Evolutionary conservation across 177 flowering plant species (phyloP).

Genomic region (Tripterygium wilfordii): DNA sequence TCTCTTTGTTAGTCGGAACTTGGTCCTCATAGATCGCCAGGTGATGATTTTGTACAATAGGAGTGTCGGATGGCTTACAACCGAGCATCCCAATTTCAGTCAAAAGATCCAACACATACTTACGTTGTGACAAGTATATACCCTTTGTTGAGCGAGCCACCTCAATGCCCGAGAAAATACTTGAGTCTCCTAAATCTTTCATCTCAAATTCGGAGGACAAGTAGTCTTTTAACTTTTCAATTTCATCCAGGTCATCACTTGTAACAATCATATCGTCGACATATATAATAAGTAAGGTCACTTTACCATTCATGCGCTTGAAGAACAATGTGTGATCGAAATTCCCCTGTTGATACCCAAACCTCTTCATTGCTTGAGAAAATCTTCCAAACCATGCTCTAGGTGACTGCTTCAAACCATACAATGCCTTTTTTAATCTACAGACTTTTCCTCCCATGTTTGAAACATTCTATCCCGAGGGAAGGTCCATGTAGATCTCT

Average conservation of each 20-base stretch:
- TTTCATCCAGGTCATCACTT: not conserved
- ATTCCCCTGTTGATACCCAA: not conserved
- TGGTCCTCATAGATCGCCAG: not conserved
- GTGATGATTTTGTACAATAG: not conserved
- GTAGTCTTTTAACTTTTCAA: not conserved
- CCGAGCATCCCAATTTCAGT: not conserved
- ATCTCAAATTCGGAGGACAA: not conserved
- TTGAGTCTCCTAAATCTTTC: not conserved
- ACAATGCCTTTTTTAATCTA: not conserved
- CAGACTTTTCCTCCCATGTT: not conserved
- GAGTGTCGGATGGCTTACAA: not conserved
- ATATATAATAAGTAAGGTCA: not conserved
- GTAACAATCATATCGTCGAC: not conserved
- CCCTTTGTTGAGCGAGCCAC: not conserved
- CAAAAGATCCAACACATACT: not conserved
- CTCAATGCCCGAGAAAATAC: not conserved
- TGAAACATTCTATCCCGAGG: not conserved
- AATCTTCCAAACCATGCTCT: not conserved
- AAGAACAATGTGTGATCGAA: not conserved
- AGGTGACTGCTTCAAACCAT: constrained; percentile 2
- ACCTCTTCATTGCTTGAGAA: not conserved
- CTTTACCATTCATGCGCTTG: not conserved
- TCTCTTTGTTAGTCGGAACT: not conserved
- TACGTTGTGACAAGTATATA: not conserved
- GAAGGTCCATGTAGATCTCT: not conserved